Base-by-base conservation (phyloP, 495 filamentous ascomycete species). In the Aspergillus bertholletiae region DNA sequence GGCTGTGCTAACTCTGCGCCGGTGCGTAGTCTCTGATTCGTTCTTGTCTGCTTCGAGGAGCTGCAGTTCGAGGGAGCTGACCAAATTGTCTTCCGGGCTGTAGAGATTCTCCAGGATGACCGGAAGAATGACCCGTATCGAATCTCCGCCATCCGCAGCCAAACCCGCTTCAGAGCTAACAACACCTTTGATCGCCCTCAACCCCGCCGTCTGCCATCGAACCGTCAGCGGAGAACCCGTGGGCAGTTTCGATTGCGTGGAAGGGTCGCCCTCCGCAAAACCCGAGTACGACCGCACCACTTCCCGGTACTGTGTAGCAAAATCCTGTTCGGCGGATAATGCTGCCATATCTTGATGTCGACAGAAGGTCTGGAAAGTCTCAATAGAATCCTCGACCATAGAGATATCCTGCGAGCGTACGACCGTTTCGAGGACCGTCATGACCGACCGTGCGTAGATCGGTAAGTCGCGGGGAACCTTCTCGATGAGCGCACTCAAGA, bases 381-480 rank as follows among this genome's bases (percentile, higher is more conserved):
- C 78, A 55, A 93, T 77, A 3, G 89, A 95, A 24, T 90, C 87
- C 74, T 96, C 92, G 35, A 96, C 86, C 82, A 93, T 87, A 49
- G 88, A 87, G 60, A 95, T 85, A 70, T 96, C 89, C 63, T 85
- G 80, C 26, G 89, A 92, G 37, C 80, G 80, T 47, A 96, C 78
- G 51, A 97, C 82, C 49, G 81, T 86, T 53, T 84, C 81, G 62
- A 96, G 80, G 56, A 96, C 84, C 47, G 83, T 85, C 60, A 96
- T 78, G 47, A 96, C 82, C 63, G 85, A 89, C 52, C 81, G 79
- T 39, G 89, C 89, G 69, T 90, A 95, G 49, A 97, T 86, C 20
- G 90, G 88, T 7, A 96, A 83, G 63, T 96, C 90, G 66, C 90
- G 89, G 28, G 90, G 90, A 18, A 88, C 79, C 70, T 96, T 96